Base-by-base conservation (phyloP, 768 basidiomycete species). In the Serendipita sp. region DNA sequence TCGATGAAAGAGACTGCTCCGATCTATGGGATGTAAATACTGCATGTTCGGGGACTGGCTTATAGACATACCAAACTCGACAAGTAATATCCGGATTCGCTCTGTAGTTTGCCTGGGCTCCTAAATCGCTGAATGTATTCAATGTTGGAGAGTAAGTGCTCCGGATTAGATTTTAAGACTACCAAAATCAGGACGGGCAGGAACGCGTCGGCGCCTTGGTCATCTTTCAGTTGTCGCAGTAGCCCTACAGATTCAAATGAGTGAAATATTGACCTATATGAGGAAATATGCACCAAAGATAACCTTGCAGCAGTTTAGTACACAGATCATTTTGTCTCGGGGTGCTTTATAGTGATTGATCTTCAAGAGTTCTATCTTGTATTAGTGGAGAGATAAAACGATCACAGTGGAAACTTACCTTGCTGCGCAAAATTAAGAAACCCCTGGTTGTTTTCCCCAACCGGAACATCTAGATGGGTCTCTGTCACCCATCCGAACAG, bases 281-380 rank as follows among this genome's bases (percentile, higher is more conserved):
- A 67, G 41, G 66, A 38, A 14, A 38, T 50, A 73, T 86, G 64
- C 66, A 93, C 95, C 96, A 69, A 96, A 98, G 68, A 99, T 98
- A 72, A 99, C 92, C 76, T 99, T 99, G 82, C 94, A 99, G 72
- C 84, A 89, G 70, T 99, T 99, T 58, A 98, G 75, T 42, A 98
- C 88, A 72, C 96, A 98, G 62, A 99, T 98, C 60, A 98, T 76
- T 74, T 99, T 99, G 73, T 99, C 96, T 44, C 96, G 80, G 5
- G 96, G 96, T 9, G 96, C 96, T 72, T 98, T 98, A 77, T 98
- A 99, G 71, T 97, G 93, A 69, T 96, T 98, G 65, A 99, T 86
- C 78, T 97, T 98, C 67, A 92, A 73, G 44, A 99, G 77, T 72
- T 99, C 96, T 91, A 69, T 41, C 16, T 17, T 24, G 17, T 50